A percentile compares a stretch with the other conserved stretches of the same genome.
Evolutionary conservation across 768 basidiomycete genomes (phyloP).

Genomic region (Phanerochaete carnosa): DNA sequence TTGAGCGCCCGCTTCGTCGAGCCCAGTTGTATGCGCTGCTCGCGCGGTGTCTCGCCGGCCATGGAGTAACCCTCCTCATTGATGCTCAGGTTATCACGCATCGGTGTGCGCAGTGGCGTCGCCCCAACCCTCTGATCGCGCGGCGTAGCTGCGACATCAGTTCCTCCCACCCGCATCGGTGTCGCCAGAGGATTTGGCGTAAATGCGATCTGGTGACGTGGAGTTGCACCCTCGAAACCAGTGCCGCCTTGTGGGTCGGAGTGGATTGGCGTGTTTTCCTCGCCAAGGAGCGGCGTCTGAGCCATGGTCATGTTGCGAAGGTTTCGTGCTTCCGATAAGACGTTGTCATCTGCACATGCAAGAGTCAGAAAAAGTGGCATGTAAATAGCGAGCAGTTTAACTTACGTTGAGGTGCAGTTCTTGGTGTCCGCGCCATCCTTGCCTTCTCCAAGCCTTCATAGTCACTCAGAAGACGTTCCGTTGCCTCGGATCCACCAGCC

Average conservation of each 20-base stretch:
- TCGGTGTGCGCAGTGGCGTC: constrained; percentile 91
- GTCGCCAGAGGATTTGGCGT: constrained; percentile 97
- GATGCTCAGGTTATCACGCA: constrained; percentile 89
- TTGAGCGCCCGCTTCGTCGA: constrained; percentile 75
- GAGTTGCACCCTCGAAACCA: constrained; percentile 94
- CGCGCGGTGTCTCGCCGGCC: constrained; percentile 71
- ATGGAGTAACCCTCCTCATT: constrained; percentile 63
- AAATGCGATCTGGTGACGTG: constrained; percentile 84
- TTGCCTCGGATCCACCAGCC: constrained; percentile 78
- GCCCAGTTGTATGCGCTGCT: constrained; percentile 57
- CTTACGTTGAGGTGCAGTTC: constrained; percentile 92
- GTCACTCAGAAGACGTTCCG: constrained; percentile 82
- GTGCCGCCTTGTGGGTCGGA: constrained; percentile 69
- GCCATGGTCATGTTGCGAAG: constrained; percentile 88
- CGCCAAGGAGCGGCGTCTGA: constrained; percentile 93
- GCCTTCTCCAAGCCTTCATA: constrained; percentile 90
- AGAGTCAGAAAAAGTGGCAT: constrained; percentile 8
- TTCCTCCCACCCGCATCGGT: constrained; percentile 52
- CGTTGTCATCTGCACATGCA: constrained; percentile 74
- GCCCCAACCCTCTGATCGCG: constrained; percentile 39
- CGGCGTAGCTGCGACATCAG: constrained; percentile 35
- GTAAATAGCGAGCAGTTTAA: constrained; percentile 16
- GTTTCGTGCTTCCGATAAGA: constrained; percentile 93
- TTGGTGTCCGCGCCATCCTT: constrained; percentile 88
- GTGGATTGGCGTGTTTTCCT: constrained; percentile 96